Conservation (phyloP, 768 basidiomycete species). For the Amanita exitialis region DNA sequence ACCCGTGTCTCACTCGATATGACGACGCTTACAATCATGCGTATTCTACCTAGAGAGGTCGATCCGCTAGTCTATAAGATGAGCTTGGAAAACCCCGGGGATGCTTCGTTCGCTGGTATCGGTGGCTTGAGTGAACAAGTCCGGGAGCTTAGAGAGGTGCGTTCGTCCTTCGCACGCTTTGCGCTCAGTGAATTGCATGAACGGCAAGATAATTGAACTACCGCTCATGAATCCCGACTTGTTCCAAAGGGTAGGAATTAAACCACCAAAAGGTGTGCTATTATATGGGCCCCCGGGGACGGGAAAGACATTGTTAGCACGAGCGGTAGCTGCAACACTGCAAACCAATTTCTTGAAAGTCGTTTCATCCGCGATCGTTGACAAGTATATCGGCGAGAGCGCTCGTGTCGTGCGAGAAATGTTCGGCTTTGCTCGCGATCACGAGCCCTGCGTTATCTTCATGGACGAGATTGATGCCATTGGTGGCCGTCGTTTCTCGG, state of each 20-base stretch:
- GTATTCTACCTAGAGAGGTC: slow-evolving; percentile 93
- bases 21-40: slow-evolving; percentile 99
- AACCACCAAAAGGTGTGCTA: slow-evolving; percentile 91
- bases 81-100: slow-evolving; percentile 96
- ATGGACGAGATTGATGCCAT: slow-evolving; percentile 99
- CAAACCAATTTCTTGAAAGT: slow-evolving; percentile 98
- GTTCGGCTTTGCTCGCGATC: slow-evolving; percentile 96
- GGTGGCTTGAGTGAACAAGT: slow-evolving; percentile 96
- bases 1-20: slow-evolving; percentile 97
- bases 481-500: slow-evolving; percentile 78
- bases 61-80: slow-evolving; percentile 99
- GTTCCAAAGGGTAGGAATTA: slow-evolving; percentile 93
- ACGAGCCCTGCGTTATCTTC: slow-evolving; percentile 98
- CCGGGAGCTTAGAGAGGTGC: slow-evolving; percentile 86
- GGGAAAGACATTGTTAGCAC: slow-evolving; percentile 89
- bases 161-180: not conserved
- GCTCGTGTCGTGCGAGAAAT: slow-evolving; percentile 95
- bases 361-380: slow-evolving; percentile 94
- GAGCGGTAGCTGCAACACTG: slow-evolving; percentile 92
- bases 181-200: not conserved
- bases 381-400: slow-evolving; percentile 98
- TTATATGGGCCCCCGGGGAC: slow-evolving; percentile 96
- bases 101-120: slow-evolving; percentile 92
- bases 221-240: slow-evolving; percentile 91
- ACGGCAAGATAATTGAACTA: slow-evolving; percentile 80